Evolutionary conservation across 306 rosid genomes (phyloP).

Genomic region (Vigna trinervia): DNA sequence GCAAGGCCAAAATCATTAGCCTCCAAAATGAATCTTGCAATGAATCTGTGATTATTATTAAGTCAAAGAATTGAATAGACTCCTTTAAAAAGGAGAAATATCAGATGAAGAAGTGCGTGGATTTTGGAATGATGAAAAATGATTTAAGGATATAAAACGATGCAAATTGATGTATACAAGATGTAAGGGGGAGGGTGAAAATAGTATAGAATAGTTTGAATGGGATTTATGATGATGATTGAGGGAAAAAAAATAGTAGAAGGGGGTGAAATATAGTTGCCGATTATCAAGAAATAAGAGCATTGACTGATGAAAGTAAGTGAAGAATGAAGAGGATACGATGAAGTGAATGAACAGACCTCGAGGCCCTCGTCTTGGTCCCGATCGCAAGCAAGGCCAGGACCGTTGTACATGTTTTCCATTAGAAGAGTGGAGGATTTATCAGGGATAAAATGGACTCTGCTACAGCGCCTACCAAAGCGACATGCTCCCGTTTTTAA

Average conservation of each 20-base stretch:
- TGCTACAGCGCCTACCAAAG: slow-evolving; percentile 95
- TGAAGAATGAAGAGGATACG: slow-evolving; percentile 68
- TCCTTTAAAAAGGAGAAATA: slow-evolving; percentile 27
- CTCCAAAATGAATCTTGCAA: slow-evolving; percentile 61
- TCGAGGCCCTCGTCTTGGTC: slow-evolving; percentile 98
- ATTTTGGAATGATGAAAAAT: slow-evolving; percentile 18
- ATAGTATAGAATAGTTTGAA: neutral
- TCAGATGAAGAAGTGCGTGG: slow-evolving; percentile 41
- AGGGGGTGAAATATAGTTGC: neutral
- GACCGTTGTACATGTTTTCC: slow-evolving; percentile 91
- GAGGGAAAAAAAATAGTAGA: neutral
- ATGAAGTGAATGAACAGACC: slow-evolving; percentile 74
- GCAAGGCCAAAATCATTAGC: slow-evolving; percentile 60
- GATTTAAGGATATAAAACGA: slow-evolving; percentile 22
- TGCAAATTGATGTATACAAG: slow-evolving; percentile 2
- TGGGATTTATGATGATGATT: neutral
- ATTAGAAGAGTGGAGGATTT: slow-evolving; percentile 82
- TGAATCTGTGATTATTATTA: slow-evolving; percentile 51
- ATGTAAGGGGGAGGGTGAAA: slow-evolving; percentile 2
- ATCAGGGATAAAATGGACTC: slow-evolving; percentile 90
- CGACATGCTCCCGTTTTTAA: slow-evolving; percentile 93
- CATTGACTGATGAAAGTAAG: neutral
- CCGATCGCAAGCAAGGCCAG: slow-evolving; percentile 83
- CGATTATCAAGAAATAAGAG: neutral
- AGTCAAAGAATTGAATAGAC: slow-evolving; percentile 57